Evolutionary conservation across 352 stramenopile genomes (phyloP).

Genomic region (Hyaloperonospora brassicae): DNA sequence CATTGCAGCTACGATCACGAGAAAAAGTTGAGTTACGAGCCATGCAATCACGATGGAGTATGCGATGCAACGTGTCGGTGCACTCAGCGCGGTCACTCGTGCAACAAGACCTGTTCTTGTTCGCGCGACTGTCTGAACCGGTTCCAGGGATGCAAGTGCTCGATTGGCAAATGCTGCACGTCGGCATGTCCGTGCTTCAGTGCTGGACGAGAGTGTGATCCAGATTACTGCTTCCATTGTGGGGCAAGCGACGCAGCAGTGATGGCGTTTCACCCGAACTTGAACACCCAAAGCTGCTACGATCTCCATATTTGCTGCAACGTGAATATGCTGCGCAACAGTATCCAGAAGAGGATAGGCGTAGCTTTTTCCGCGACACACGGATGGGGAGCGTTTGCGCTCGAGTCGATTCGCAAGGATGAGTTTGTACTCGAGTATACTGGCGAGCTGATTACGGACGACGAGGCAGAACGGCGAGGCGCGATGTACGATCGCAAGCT

Average conservation of each 20-base stretch:
- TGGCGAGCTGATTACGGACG: conserved; percentile 55
- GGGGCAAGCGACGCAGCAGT: conserved; percentile 55
- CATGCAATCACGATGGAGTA: conserved; percentile 49
- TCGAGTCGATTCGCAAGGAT: conserved; percentile 55
- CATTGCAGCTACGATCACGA: conserved; percentile 38
- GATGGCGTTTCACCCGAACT: conserved; percentile 30
- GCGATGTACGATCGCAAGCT: conserved; percentile 71
- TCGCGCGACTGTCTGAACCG: conserved; percentile 54
- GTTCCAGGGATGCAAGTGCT: conserved; percentile 60
- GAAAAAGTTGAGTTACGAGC: conserved; percentile 47
- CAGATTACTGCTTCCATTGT: conserved; percentile 65
- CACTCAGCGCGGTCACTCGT: conserved; percentile 41
- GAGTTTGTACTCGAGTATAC: conserved; percentile 76
- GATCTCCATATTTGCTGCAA: conserved; percentile 52
- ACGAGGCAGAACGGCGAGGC: conserved; percentile 74
- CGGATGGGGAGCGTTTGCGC: conserved; percentile 59
- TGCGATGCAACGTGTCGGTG: conserved; percentile 52
- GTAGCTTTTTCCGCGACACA: conserved; percentile 62
- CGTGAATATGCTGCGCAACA: conserved; percentile 46
- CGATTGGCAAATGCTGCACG: conserved; percentile 42
- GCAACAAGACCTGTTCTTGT: conserved; percentile 56
- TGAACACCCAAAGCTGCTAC: conserved; percentile 19
- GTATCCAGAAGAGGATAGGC: conserved; percentile 49
- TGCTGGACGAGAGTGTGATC: conserved; percentile 53
- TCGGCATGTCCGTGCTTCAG: conserved; percentile 50